Evolutionary conservation across 2,329 filamentous ascomycete species (phyloP).

Genomic region (Calcarisporium arbuscula): DNA sequence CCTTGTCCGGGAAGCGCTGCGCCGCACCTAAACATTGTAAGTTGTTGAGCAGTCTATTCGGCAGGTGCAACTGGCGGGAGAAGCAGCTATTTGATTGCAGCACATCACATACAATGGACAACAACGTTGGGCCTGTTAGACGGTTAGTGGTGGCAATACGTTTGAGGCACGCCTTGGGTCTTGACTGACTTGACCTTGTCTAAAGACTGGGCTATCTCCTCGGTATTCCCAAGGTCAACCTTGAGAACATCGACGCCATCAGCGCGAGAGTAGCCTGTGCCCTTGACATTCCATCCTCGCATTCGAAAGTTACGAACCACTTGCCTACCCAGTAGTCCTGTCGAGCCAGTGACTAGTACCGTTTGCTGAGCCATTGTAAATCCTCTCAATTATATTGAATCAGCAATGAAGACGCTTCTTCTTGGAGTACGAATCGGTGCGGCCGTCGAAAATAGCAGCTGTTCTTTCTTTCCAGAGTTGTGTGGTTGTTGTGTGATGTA

Average conservation of each 20-base stretch:
- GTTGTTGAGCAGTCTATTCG: no score
- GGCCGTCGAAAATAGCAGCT: no score
- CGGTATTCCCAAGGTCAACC: conserved; percentile 42
- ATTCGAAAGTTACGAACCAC: conserved; percentile 65
- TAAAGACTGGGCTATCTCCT: conserved; percentile 43
- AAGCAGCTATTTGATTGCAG: conserved; percentile 10
- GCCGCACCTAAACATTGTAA: conserved; percentile 58
- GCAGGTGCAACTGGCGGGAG: conserved; percentile 2
- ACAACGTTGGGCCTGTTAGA: conserved; percentile 7
- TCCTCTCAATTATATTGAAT: no score
- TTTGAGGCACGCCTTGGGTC: not conserved
- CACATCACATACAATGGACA: conserved; percentile 9
- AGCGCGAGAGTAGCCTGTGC: conserved; percentile 68
- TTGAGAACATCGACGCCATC: conserved; percentile 62
- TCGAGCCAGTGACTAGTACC: conserved; percentile 76
- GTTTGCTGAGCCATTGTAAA: conserved; percentile 29
- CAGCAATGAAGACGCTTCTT: no score
- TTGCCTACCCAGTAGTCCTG: conserved; percentile 75
- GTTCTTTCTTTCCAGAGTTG: no score
- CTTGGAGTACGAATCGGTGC: no score
- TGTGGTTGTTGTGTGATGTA: no score
- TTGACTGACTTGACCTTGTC: conserved; percentile 51
- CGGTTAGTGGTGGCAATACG: conserved; percentile 4
- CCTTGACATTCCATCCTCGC: conserved; percentile 57
- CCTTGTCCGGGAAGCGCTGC: conserved; percentile 82